These are phyloP conservation scores for Asterophora lycoperdoides DNA, from an alignment of 768 basidiomycete genomes.

Conservation along the genomic window DNA sequence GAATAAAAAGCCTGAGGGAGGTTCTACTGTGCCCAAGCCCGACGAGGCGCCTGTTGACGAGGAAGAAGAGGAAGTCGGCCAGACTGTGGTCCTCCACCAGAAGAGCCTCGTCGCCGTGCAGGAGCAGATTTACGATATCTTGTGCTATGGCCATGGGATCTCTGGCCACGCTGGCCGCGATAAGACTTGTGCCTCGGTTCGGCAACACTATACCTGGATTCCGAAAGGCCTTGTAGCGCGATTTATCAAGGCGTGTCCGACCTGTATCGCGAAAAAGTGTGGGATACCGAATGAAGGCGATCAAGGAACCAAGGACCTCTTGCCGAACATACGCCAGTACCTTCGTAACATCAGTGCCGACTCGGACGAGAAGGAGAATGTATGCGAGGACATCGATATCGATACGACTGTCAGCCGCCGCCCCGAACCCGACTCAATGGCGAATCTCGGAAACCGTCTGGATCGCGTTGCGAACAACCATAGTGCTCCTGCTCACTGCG, in stretches of 20 bases:
- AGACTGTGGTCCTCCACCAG: slow-evolving; percentile 62
- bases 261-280: slow-evolving; percentile 52
- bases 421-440: neutral
- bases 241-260: slow-evolving; percentile 78
- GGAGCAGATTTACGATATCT: slow-evolving; percentile 74
- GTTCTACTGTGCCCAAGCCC: too few relatives aligned
- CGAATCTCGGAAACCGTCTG: neutral
- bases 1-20: slow-evolving; percentile 9
- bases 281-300: slow-evolving; percentile 22
- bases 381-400: neutral
- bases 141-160: slow-evolving; percentile 68
- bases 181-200: slow-evolving; percentile 64
- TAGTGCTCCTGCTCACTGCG: slow-evolving; percentile 7
- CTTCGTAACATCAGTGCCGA: slow-evolving; percentile 5
- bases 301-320: slow-evolving; percentile 5
- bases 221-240: slow-evolving; percentile 79
- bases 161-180: slow-evolving; percentile 74
- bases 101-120: slow-evolving; percentile 69
- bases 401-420: neutral
- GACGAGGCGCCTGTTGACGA: too few relatives aligned
- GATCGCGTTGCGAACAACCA: slow-evolving; percentile 10
- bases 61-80: neutral
- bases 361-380: neutral
- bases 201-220: slow-evolving; percentile 74
- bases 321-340: slow-evolving; percentile 20